These are phyloP conservation scores for Acacia crassicarpa DNA, from an alignment of 306 rosid species.

Conservation along the genomic window DNA sequence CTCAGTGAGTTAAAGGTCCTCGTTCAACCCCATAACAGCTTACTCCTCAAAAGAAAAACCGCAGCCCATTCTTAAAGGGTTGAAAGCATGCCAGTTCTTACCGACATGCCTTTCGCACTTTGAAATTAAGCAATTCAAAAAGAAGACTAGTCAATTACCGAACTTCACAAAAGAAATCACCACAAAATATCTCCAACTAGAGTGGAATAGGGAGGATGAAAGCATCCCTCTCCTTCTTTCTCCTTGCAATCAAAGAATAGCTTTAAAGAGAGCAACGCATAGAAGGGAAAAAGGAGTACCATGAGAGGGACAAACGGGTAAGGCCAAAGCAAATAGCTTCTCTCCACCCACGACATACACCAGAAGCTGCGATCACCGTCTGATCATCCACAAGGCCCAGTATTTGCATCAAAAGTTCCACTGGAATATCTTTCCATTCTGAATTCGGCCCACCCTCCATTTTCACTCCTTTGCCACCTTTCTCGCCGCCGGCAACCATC, in stretches of 20 bases:
- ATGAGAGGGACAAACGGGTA: slow-evolving; percentile 77
- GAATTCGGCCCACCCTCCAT: slow-evolving; percentile 58
- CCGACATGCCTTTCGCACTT: neutral
- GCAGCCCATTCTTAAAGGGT: neutral
- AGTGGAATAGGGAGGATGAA: slow-evolving; percentile 2
- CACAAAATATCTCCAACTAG: neutral
- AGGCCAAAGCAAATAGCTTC: slow-evolving; percentile 78
- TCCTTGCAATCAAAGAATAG: neutral
- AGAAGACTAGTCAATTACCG: slow-evolving; percentile 15
- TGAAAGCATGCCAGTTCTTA: neutral
- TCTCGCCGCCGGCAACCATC: slow-evolving; percentile 49
- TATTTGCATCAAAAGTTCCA: slow-evolving; percentile 89
- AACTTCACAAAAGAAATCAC: neutral
- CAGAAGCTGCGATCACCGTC: slow-evolving; percentile 69
- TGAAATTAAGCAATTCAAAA: neutral
- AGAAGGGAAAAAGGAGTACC: slow-evolving; percentile 46
- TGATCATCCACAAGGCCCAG: slow-evolving; percentile 73
- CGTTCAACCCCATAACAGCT: neutral
- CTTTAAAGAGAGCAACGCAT: neutral
- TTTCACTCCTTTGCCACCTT: slow-evolving; percentile 45
- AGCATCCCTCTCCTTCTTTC: neutral
- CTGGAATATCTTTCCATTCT: slow-evolving; percentile 93
- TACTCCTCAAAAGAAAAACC: slow-evolving; percentile 10
- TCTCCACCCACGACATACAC: slow-evolving; percentile 98
- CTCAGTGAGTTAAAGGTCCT: neutral